Evolutionary conservation across 1,284 basidiomycete species (phyloP).

Genomic region (Veloboletus limbatus): DNA sequence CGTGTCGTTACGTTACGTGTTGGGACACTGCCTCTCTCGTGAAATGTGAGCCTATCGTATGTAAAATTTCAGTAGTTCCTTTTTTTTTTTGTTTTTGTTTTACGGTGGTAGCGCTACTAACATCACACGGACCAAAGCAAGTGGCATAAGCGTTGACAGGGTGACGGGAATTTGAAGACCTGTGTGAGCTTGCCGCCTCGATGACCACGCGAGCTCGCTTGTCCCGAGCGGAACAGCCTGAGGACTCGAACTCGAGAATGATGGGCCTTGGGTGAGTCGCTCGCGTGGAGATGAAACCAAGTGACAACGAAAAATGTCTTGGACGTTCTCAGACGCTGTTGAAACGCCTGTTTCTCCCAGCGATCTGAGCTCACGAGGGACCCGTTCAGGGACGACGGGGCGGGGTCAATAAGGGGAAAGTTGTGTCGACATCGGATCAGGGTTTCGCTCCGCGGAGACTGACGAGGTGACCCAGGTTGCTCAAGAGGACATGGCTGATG

Average conservation of each 20-base stretch:
- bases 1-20: background rate
- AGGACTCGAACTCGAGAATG: too few species aligned
- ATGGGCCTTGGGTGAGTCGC: background rate
- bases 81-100: too few species aligned
- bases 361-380: too few species aligned
- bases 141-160: slow-evolving; percentile 11
- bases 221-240: background rate
- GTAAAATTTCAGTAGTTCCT: slow-evolving; percentile 10
- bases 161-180: too few species aligned
- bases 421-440: slow-evolving; percentile 11
- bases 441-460: slow-evolving; percentile 24
- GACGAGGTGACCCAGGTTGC: too few species aligned
- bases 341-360: slow-evolving; percentile 16
- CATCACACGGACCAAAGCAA: too few species aligned
- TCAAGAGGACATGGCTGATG: too few species aligned
- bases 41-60: too few species aligned
- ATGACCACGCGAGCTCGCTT: slow-evolving; percentile 13
- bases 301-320: background rate
- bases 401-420: slow-evolving; percentile 20
- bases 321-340: slow-evolving; percentile 9
- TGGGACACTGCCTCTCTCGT: too few species aligned
- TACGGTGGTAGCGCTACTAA: too few species aligned
- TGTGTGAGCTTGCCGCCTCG: slow-evolving; percentile 3
- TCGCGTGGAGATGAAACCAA: background rate
- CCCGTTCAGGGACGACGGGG: slow-evolving; percentile 24